phyloP scores from a whole-genome alignment of 441 rosid genomes.

The Populus trichocarpa region DNA sequence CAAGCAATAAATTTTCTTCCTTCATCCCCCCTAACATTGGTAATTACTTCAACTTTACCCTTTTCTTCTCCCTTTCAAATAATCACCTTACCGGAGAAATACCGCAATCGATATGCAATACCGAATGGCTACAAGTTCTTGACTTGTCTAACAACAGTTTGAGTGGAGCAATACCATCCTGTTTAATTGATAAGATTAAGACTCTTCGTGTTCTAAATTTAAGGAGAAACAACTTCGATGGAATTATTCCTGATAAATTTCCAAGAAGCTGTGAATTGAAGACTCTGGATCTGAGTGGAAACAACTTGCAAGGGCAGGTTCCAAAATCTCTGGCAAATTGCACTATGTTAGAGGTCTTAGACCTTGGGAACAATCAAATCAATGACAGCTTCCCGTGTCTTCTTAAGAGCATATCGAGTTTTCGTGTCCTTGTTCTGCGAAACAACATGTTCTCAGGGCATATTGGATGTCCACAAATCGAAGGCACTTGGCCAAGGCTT shows the following conservation, averaged over 20 bases:
- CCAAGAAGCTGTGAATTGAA: conserved; percentile 21
- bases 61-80: conserved; percentile 24
- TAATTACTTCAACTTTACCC: fast-evolving
- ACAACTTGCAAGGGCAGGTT: conserved; percentile 37
- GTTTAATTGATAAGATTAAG: conserved; percentile 4
- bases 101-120: conserved; percentile 24
- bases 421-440: conserved; percentile 52
- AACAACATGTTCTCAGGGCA: conserved; percentile 42
- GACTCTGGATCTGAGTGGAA: conserved; percentile 43
- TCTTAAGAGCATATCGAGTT: conserved; percentile 31
- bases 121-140: not conserved
- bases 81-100: conserved; percentile 8
- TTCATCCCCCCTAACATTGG: conserved; percentile 19
- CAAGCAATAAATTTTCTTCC: conserved; percentile 20
- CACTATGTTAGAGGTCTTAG: conserved; percentile 36
- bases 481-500: conserved; percentile 42
- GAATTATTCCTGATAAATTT: conserved; percentile 25
- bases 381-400: conserved; percentile 52
- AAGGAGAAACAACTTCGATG: conserved; percentile 29
- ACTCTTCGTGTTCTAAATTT: conserved; percentile 37
- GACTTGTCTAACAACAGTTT: conserved; percentile 14
- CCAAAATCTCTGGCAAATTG: conserved; percentile 50
- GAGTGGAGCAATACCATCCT: conserved; percentile 18
- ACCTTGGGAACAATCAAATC: conserved; percentile 49
- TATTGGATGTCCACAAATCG: conserved; percentile 23